A percentile compares a stretch with the other conserved stretches of the same genome.
Conservation (phyloP, 177 flowering plant genomes). For the Vitis hybrid region DNA sequence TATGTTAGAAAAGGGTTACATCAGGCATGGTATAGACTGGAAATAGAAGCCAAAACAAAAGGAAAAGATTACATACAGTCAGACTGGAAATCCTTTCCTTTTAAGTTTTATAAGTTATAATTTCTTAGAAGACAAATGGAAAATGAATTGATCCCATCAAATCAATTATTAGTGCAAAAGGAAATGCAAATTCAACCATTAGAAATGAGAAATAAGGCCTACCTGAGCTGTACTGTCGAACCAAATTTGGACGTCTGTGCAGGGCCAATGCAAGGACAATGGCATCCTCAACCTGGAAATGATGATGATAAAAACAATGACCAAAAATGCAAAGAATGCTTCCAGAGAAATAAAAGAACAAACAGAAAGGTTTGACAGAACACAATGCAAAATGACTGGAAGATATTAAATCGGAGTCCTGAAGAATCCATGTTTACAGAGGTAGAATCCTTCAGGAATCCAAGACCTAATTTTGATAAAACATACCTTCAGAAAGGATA, state of each 20-base stretch:
- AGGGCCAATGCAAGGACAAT: constrained; percentile 52
- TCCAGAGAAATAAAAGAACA: neutral
- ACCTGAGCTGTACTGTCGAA: constrained; percentile 44
- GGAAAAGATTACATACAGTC: neutral
- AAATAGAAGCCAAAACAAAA: neutral
- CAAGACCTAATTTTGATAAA: too few relatives aligned
- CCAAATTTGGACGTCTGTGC: constrained; percentile 43
- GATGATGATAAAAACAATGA: neutral
- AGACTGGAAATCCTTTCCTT: neutral
- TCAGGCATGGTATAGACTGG: neutral
- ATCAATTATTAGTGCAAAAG: neutral
- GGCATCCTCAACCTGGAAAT: constrained; percentile 68
- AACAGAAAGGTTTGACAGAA: neutral
- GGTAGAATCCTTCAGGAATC: too few relatives aligned
- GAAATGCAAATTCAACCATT: too few relatives aligned
- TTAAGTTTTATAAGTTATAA: neutral
- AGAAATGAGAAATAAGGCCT: neutral
- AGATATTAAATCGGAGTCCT: too few relatives aligned
- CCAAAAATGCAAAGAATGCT: neutral
- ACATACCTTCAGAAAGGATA: too few relatives aligned
- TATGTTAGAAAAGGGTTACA: constrained; percentile 1
- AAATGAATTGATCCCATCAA: neutral
- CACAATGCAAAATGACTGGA: too few relatives aligned
- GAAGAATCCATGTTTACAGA: too few relatives aligned
- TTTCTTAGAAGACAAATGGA: neutral